A percentile compares a stretch with the other conserved stretches of the same genome.
Evolutionary conservation across 805 yeast species (phyloP).

Genomic region (Debaryomyces castellii): DNA sequence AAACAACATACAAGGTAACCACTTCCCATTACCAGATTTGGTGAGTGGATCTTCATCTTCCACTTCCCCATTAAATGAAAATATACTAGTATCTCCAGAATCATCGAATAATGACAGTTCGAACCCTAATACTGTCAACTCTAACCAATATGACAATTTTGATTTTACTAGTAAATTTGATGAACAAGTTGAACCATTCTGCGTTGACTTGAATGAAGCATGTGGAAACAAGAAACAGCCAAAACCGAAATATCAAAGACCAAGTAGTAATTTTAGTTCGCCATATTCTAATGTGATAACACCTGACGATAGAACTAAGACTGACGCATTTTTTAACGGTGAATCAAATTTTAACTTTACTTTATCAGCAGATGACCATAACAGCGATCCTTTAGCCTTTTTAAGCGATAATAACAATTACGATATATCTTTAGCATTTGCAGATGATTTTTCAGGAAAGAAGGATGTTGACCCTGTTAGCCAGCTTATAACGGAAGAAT

Average conservation of each 20-base stretch:
- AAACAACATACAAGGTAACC: slow-evolving; percentile 2
- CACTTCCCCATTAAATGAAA: slow-evolving; percentile 40
- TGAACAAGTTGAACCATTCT: slow-evolving; percentile 73
- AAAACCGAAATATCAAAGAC: slow-evolving; percentile 47
- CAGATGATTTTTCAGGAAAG: slow-evolving; percentile 14
- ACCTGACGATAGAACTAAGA: slow-evolving; percentile 10
- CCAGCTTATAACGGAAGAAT: slow-evolving; percentile 53
- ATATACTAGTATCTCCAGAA: slow-evolving; percentile 32
- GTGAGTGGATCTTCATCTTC: slow-evolving; percentile 35
- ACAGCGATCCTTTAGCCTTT: slow-evolving; percentile 45
- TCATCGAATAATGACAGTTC: slow-evolving; percentile 12
- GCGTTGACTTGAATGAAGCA: slow-evolving; percentile 72
- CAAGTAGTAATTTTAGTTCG: slow-evolving; percentile 10
- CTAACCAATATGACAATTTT: slow-evolving; percentile 12
- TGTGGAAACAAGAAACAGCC: slow-evolving; percentile 79
- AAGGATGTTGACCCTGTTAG: slow-evolving; percentile 37
- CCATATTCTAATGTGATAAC: slow-evolving; percentile 22
- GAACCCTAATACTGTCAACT: slow-evolving; percentile 13
- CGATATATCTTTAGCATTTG: slow-evolving; percentile 56
- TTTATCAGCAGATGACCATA: slow-evolving; percentile 8
- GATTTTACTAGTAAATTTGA: slow-evolving; percentile 42
- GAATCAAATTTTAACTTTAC: slow-evolving; percentile 10
- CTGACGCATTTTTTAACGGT: slow-evolving; percentile 18
- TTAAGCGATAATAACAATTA: slow-evolving; percentile 46
- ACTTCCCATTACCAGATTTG: slow-evolving; percentile 29